phyloP scores from a whole-genome alignment of 768 basidiomycete genomes.

The Leucosporidium scottii region DNA sequence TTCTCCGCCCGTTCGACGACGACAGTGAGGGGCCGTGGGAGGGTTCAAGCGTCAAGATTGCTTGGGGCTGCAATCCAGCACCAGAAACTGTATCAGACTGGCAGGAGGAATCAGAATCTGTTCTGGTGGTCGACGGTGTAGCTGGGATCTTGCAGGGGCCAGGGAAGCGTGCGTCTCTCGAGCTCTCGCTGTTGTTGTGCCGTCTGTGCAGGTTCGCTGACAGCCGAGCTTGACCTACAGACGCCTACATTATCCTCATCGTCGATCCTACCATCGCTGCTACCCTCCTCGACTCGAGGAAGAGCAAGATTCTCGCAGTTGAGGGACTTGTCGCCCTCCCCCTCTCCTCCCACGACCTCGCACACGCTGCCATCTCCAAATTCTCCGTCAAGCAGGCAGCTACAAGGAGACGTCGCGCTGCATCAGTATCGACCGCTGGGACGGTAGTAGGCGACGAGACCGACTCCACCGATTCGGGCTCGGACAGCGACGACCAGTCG shows the following conservation, averaged over 20 bases:
- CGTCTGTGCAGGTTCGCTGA: background rate
- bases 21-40: too few relatives aligned
- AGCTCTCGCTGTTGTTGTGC: too few relatives aligned
- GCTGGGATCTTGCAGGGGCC: too few relatives aligned
- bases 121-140: too few relatives aligned
- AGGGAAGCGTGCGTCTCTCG: too few relatives aligned
- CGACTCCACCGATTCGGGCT: background rate
- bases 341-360: slow-evolving; percentile 6
- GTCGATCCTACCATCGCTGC: slow-evolving; percentile 12
- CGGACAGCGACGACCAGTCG: background rate
- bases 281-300: slow-evolving; percentile 9
- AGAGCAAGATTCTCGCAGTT: slow-evolving; percentile 4
- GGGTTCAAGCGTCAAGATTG: too few relatives aligned
- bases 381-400: slow-evolving; percentile 10
- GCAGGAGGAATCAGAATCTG: too few relatives aligned
- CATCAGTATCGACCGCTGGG: background rate
- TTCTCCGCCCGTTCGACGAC: too few relatives aligned
- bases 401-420: background rate
- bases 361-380: slow-evolving; percentile 10
- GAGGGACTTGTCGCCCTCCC: slow-evolving; percentile 20
- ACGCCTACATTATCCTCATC: slow-evolving; percentile 19
- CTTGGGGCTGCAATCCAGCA: too few relatives aligned
- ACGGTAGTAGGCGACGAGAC: slow-evolving; percentile 1
- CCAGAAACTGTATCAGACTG: too few relatives aligned
- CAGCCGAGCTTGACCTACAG: background rate